phyloP scores from a whole-genome alignment of 495 filamentous ascomycete genomes.

The Glonium stellatum region DNA sequence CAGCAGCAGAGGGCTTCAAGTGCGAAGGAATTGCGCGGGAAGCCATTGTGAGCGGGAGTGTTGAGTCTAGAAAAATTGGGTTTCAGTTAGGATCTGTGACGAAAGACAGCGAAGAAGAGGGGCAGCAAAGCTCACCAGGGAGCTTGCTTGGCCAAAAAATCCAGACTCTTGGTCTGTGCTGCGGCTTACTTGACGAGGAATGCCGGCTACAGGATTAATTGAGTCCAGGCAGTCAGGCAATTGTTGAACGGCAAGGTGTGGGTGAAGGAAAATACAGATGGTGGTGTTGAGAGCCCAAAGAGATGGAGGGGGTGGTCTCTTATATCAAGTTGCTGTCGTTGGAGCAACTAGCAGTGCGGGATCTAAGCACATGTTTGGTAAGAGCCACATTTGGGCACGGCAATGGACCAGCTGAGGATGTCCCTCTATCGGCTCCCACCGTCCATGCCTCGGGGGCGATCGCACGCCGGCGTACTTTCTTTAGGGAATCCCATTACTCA shows the following conservation, averaged over 20 bases:
- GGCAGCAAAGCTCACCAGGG: constrained; percentile 3
- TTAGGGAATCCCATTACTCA: not conserved
- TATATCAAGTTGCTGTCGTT: constrained; percentile 2
- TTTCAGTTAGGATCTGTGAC: constrained; percentile 4
- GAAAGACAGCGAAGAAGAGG: constrained; percentile 2
- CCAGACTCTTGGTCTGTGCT: constrained; percentile 1
- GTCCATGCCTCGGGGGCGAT: not conserved
- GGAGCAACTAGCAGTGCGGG: not conserved
- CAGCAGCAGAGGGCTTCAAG: constrained; percentile 57
- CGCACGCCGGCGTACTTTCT: not conserved
- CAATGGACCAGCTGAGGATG: not conserved
- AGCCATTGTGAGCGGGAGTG: constrained; percentile 53
- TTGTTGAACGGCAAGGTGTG: not conserved
- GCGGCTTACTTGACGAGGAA: constrained; percentile 4
- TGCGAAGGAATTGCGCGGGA: constrained; percentile 69
- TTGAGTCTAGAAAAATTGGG: not conserved
- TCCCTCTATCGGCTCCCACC: not conserved
- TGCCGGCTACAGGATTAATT: not conserved
- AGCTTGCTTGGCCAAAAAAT: constrained; percentile 5
- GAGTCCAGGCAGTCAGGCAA: not conserved
- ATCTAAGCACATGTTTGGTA: constrained; percentile 4
- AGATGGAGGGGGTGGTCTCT: not conserved
- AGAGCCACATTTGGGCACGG: not conserved
- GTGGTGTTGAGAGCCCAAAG: not conserved
- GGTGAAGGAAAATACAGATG: not conserved